Evolutionary conservation across 2,329 filamentous ascomycete genomes (phyloP).

Genomic region (Knufia petricola): DNA sequence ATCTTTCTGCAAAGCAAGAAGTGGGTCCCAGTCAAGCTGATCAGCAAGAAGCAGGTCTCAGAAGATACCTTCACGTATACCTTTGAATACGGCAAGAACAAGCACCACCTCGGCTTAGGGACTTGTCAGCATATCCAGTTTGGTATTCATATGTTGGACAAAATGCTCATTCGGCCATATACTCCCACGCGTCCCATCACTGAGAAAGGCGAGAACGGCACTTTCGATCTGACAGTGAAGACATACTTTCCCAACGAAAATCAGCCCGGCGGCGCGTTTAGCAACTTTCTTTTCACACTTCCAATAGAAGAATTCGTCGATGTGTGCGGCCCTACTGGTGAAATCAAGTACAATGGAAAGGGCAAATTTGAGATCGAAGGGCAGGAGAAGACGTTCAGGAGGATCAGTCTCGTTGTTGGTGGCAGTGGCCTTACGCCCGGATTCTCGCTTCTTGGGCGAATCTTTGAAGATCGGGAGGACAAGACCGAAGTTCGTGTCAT

Average conservation of each 20-base stretch:
- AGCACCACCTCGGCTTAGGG: conserved; percentile 36
- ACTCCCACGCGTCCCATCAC: conserved; percentile 42
- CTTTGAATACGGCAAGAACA: conserved; percentile 27
- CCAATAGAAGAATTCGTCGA: conserved; percentile 42
- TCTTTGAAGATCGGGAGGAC: conserved; percentile 27
- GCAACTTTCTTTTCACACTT: conserved; percentile 44
- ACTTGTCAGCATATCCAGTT: conserved; percentile 46
- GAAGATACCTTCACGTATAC: conserved; percentile 40
- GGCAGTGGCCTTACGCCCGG: conserved; percentile 45
- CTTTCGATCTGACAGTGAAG: conserved; percentile 43
- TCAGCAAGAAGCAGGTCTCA: conserved; percentile 32
- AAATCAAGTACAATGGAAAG: conserved; percentile 41
- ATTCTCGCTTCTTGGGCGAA: conserved; percentile 40
- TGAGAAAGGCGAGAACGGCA: conserved; percentile 32
- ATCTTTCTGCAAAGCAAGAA: conserved; percentile 34
- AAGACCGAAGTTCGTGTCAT: conserved; percentile 37
- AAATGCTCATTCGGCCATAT: conserved; percentile 43
- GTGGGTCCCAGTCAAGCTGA: conserved; percentile 39
- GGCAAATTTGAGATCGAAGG: conserved; percentile 39
- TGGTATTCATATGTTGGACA: conserved; percentile 44
- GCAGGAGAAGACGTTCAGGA: conserved; percentile 33
- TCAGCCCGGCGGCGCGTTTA: conserved; percentile 46
- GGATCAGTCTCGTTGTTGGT: conserved; percentile 41
- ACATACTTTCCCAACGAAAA: conserved; percentile 41
- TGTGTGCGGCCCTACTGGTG: conserved; percentile 43